These are phyloP conservation scores for Floccularia luteovirens DNA, from an alignment of 768 basidiomycete species.

Conservation along the genomic window DNA sequence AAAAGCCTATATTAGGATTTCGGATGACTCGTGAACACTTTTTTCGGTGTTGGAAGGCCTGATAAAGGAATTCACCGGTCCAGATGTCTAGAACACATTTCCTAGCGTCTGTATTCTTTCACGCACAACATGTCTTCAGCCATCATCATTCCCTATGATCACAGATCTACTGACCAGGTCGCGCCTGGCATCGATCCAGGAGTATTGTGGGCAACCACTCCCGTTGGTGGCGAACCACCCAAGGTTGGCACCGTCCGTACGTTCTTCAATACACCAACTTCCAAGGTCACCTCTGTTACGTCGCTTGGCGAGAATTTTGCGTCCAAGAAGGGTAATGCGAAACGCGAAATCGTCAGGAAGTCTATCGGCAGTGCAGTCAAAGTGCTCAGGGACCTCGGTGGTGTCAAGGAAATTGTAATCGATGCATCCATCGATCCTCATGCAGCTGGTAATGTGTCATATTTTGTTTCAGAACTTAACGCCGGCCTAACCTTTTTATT, in stretches of 20 bases:
- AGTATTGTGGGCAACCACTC: constrained; percentile 43
- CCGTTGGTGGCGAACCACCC: constrained; percentile 43
- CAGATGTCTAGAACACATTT: too few species aligned
- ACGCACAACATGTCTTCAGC: constrained; percentile 1
- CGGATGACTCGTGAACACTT: too few species aligned
- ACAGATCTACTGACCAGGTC: not conserved
- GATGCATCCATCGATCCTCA: constrained; percentile 67
- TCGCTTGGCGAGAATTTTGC: constrained; percentile 52
- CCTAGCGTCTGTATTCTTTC: too few species aligned
- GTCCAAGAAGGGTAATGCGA: constrained; percentile 33
- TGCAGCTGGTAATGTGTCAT: constrained; percentile 52
- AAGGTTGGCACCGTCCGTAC: constrained; percentile 57
- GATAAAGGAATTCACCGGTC: too few species aligned
- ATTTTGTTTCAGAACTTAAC: not conserved
- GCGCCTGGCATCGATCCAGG: constrained; percentile 31
- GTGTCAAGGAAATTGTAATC: constrained; percentile 51
- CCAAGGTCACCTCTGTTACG: constrained; percentile 43
- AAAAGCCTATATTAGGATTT: too few species aligned
- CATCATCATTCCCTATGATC: not conserved
- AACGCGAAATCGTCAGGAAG: constrained; percentile 62
- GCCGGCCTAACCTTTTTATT: constrained; percentile 1
- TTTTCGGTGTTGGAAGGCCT: too few species aligned
- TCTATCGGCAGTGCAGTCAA: constrained; percentile 71
- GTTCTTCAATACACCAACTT: constrained; percentile 49
- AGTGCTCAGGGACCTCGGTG: constrained; percentile 53